These are phyloP conservation scores for Salix arbutifolia DNA, from an alignment of 345 rosid genomes.

Conservation along the genomic window DNA sequence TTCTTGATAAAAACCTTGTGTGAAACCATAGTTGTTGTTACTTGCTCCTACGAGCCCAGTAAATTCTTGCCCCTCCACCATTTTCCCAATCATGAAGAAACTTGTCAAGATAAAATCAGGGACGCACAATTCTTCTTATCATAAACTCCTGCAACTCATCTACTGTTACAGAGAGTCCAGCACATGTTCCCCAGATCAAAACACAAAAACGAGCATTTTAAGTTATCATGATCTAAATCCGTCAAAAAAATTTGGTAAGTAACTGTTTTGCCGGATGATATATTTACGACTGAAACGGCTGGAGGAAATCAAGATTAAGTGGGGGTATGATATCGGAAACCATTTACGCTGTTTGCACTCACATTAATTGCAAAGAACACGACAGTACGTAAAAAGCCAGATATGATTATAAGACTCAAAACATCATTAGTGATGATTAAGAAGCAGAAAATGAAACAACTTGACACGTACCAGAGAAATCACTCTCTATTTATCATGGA, in stretches of 20 bases:
- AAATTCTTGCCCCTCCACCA: constrained; percentile 56
- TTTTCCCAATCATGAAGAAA: constrained; percentile 42
- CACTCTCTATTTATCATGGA: not conserved
- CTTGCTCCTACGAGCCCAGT: constrained; percentile 48
- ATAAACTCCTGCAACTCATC: constrained; percentile 2
- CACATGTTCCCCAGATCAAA: not conserved
- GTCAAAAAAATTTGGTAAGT: not conserved
- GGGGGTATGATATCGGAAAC: not conserved
- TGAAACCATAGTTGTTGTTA: constrained; percentile 45
- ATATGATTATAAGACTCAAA: not conserved
- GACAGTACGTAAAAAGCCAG: not conserved
- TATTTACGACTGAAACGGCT: not conserved
- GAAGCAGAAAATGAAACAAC: not conserved
- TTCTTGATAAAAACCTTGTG: constrained; percentile 56
- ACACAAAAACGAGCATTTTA: not conserved
- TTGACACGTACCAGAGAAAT: not conserved
- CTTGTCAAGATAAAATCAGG: constrained; percentile 8
- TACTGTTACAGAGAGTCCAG: not conserved
- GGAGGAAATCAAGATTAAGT: not conserved
- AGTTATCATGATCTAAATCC: not conserved
- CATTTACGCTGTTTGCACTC: not conserved
- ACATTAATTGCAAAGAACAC: not conserved
- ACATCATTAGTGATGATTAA: not conserved
- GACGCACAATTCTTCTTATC: constrained; percentile 12
- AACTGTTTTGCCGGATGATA: not conserved